These are phyloP conservation scores for Phytophthora melonis DNA, from an alignment of 352 stramenopile genomes.

Conservation along the genomic window DNA sequence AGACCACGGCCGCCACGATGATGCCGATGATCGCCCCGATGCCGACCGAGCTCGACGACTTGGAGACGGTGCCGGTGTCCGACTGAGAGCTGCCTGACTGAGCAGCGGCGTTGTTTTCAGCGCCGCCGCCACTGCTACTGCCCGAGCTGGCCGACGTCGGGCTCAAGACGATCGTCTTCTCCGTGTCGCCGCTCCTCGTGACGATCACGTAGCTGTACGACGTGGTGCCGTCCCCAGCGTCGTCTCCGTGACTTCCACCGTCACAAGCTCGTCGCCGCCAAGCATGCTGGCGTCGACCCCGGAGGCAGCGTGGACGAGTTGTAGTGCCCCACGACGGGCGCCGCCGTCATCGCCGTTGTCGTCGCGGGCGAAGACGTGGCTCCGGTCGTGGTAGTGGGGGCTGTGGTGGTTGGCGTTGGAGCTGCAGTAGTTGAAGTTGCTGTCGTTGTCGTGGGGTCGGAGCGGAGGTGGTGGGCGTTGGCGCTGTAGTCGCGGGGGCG, in stretches of 20 bases:
- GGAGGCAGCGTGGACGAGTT: slow-evolving; percentile 51
- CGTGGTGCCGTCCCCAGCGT: slow-evolving; percentile 38
- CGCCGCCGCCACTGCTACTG: slow-evolving; percentile 5
- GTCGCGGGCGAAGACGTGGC: slow-evolving; percentile 10
- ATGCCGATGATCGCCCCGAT: slow-evolving; percentile 29
- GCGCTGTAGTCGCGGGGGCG: neutral
- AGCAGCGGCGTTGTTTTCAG: neutral
- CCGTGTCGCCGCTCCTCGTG: slow-evolving; percentile 36
- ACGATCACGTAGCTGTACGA: slow-evolving; percentile 55
- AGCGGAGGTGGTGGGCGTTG: slow-evolving; percentile 1
- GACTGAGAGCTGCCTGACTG: slow-evolving; percentile 20
- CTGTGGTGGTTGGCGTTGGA: slow-evolving; percentile 11
- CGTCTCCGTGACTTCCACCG: slow-evolving; percentile 48
- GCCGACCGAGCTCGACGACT: slow-evolving; percentile 21
- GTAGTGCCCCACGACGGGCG: slow-evolving; percentile 37
- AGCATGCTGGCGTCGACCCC: slow-evolving; percentile 45
- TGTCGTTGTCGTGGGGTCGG: slow-evolving; percentile 4
- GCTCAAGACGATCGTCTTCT: slow-evolving; percentile 30
- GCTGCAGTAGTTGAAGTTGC: slow-evolving; percentile 9
- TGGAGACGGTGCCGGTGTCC: slow-evolving; percentile 3
- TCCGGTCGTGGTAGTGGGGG: neutral
- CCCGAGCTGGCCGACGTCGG: slow-evolving; percentile 5
- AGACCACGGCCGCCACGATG: slow-evolving; percentile 30
- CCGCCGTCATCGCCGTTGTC: slow-evolving; percentile 3
- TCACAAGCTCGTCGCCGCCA: slow-evolving; percentile 43